These are phyloP conservation scores for Tylopilus sp. DNA, from an alignment of 768 basidiomycete species.

Conservation along the genomic window DNA sequence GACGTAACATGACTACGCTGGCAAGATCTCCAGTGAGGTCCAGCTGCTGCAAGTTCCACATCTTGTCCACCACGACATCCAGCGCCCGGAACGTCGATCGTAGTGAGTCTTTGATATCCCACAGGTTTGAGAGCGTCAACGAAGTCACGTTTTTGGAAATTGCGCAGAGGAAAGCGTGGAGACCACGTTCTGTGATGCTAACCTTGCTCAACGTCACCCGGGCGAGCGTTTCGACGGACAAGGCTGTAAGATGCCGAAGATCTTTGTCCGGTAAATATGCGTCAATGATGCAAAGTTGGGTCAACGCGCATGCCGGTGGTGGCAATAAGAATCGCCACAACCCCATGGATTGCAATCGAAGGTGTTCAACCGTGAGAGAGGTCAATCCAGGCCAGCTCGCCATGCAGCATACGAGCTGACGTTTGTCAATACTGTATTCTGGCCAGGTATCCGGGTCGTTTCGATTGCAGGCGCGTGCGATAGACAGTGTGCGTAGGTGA, in stretches of 20 bases:
- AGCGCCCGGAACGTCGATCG: neutral
- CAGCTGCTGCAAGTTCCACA: neutral
- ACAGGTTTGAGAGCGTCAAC: neutral
- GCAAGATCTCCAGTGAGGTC: neutral
- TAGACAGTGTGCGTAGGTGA: neutral
- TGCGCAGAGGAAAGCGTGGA: neutral
- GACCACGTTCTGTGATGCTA: neutral
- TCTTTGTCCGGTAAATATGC: neutral
- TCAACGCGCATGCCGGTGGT: slow-evolving; percentile 1
- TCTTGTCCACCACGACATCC: neutral
- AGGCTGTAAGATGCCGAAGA: neutral
- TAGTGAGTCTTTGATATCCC: too few relatives aligned
- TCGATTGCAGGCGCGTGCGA: neutral
- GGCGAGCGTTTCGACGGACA: neutral
- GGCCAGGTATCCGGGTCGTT: neutral
- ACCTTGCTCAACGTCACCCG: neutral
- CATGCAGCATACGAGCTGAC: neutral
- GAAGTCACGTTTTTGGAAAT: neutral
- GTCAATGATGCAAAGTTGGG: neutral
- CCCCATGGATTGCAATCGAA: neutral
- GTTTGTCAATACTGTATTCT: too few relatives aligned
- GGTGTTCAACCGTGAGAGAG: neutral
- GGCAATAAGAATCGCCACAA: neutral
- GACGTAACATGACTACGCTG: neutral
- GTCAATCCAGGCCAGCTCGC: neutral